phyloP scores from a whole-genome alignment of 73 alveolate genomes.

The Paramecium primaurelia region DNA sequence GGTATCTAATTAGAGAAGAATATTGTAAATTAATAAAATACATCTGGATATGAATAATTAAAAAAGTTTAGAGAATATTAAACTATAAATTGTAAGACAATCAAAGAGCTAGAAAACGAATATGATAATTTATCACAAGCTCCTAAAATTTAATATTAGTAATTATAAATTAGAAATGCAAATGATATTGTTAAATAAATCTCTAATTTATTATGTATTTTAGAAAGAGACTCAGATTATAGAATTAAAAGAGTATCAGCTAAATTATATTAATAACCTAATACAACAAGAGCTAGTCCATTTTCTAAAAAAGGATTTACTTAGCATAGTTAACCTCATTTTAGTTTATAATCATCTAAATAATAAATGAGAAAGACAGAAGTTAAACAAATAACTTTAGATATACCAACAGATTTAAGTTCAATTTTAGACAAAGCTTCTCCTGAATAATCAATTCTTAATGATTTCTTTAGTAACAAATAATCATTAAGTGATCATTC shows the following conservation, averaged over 20 bases:
- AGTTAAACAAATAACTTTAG: not conserved
- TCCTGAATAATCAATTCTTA: conserved; percentile 1
- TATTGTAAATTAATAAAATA: not conserved
- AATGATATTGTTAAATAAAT: not conserved
- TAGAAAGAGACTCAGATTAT: conserved; percentile 33
- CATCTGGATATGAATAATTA: not conserved
- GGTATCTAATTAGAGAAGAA: conserved; percentile 10
- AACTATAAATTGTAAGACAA: not conserved
- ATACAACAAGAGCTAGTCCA: not conserved
- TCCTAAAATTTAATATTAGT: not conserved
- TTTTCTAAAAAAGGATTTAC: not conserved
- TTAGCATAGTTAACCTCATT: not conserved
- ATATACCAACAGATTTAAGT: conserved; percentile 23
- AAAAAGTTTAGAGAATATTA: conserved; percentile 5
- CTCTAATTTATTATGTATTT: not conserved
- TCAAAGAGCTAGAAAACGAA: conserved; percentile 43
- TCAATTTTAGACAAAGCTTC: not conserved
- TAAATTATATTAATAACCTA: not conserved
- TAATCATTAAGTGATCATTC: not conserved
- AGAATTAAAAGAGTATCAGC: not conserved
- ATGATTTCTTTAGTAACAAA: not conserved
- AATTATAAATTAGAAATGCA: not conserved
- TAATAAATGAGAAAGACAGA: not conserved
- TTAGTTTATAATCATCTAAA: not conserved
- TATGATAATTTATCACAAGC: not conserved